Percentiles rank a stretch among this genome's conserved stretches.
phyloP scores from a whole-genome alignment of 139 green algal genomes.

The Chlamydomonas schloesseri region DNA sequence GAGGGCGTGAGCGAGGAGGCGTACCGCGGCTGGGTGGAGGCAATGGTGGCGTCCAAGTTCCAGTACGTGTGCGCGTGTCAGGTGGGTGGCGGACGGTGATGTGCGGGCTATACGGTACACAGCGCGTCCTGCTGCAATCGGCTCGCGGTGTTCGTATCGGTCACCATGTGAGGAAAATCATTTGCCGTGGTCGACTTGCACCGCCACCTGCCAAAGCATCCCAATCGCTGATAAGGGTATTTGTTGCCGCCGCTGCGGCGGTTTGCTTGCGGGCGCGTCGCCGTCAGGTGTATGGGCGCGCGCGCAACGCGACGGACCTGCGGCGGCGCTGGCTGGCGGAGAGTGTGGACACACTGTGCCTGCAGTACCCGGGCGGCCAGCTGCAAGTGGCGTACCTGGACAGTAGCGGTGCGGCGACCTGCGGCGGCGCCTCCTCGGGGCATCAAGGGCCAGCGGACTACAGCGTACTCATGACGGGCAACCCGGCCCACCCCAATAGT shows the following conservation, averaged over 20 bases:
- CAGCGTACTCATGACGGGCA: conserved; percentile 40
- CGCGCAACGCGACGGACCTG: conserved; percentile 41
- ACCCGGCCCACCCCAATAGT: neutral
- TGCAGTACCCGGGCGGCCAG: neutral
- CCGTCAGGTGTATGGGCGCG: conserved; percentile 39
- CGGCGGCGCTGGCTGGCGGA: conserved; percentile 31
- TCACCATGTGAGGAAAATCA: too few relatives aligned
- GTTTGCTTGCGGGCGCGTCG: too few relatives aligned
- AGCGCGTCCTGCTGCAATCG: too few relatives aligned
- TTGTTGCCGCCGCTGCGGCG: too few relatives aligned
- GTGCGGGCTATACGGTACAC: too few relatives aligned
- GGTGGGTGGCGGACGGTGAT: too few relatives aligned
- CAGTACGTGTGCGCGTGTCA: conserved; percentile 79
- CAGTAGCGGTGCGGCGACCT: neutral
- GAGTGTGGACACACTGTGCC: conserved; percentile 21
- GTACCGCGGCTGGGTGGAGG: conserved; percentile 50
- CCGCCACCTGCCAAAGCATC: too few relatives aligned
- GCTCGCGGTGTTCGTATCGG: too few relatives aligned
- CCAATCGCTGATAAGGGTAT: too few relatives aligned
- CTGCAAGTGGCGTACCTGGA: conserved; percentile 47
- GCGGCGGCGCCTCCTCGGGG: too few relatives aligned
- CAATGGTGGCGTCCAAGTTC: conserved; percentile 79
- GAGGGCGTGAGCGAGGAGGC: neutral
- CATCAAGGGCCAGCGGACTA: too few relatives aligned
- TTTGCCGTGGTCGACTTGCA: too few relatives aligned